phyloP scores from a whole-genome alignment of 2,329 filamentous ascomycete genomes.

The Sphaerulina musiva region DNA sequence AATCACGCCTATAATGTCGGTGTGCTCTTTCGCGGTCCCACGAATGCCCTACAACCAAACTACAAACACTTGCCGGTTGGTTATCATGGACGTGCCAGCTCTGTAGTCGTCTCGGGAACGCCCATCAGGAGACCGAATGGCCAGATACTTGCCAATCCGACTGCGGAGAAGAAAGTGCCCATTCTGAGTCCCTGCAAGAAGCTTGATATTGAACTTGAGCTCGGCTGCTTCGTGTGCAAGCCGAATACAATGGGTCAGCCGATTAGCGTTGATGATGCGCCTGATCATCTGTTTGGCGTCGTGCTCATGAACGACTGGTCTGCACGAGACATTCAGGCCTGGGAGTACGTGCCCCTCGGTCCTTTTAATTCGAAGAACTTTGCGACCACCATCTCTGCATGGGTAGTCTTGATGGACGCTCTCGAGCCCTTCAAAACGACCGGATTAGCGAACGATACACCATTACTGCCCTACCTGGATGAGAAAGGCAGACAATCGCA shows the following conservation, averaged over 20 bases:
- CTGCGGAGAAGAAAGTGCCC: conserved; percentile 56
- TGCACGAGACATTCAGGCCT: conserved; percentile 72
- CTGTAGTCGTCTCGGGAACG: conserved; percentile 67
- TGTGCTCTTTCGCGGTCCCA: conserved; percentile 63
- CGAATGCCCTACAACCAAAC: conserved; percentile 70
- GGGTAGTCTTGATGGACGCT: conserved; percentile 72
- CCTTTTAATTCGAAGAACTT: conserved; percentile 85
- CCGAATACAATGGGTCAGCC: conserved; percentile 59
- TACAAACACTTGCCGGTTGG: conserved; percentile 76
- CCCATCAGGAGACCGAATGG: conserved; percentile 66
- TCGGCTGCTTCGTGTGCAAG: conserved; percentile 66
- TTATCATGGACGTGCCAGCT: conserved; percentile 73
- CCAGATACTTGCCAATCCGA: conserved; percentile 62
- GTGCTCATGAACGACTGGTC: conserved; percentile 87
- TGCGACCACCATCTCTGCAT: conserved; percentile 67
- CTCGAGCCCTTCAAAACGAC: conserved; percentile 61
- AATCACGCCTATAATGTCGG: conserved; percentile 73
- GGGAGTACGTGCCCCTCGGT: conserved; percentile 73
- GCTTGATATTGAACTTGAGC: conserved; percentile 73
- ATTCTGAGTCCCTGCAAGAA: conserved; percentile 57
- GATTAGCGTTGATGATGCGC: conserved; percentile 57
- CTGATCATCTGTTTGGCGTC: conserved; percentile 68
- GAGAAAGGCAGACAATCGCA: conserved; percentile 55
- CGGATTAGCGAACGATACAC: conserved; percentile 50
- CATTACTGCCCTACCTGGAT: conserved; percentile 57